A percentile compares a stretch with the other conserved stretches of the same genome.
These are phyloP conservation scores for Daldinia sp. DNA, from an alignment of 2,329 filamentous ascomycete genomes.

Conservation along the genomic window DNA sequence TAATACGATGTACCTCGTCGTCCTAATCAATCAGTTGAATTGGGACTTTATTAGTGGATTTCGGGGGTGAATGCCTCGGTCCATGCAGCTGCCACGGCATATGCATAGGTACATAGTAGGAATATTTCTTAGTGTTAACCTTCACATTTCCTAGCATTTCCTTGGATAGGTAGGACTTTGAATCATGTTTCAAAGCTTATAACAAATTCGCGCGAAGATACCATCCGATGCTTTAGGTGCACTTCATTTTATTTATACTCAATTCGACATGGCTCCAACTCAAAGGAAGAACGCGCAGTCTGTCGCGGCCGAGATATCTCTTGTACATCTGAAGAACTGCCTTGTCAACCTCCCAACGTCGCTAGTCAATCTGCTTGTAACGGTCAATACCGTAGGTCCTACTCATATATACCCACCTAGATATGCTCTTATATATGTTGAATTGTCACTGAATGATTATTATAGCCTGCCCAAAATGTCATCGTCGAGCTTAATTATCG, in stretches of 20 bases:
- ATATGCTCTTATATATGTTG: constrained; percentile 25
- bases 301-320: constrained; percentile 81
- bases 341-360: constrained; percentile 90
- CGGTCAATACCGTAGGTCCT: constrained; percentile 81
- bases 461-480: constrained; percentile 90
- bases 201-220: not conserved
- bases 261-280: constrained; percentile 46
- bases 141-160: too few species aligned
- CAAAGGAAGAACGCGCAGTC: constrained; percentile 65
- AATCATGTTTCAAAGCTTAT: constrained; percentile 7
- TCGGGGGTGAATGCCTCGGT: constrained; percentile 38
- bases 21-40: constrained; percentile 3
- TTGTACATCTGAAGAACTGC: constrained; percentile 91
- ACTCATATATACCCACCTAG: not conserved
- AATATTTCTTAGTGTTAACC: not conserved
- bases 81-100: constrained; percentile 29
- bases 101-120: constrained; percentile 13
- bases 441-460: constrained; percentile 6
- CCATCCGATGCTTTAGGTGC: not conserved
- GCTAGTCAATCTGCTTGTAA: constrained; percentile 84
- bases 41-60: constrained; percentile 6
- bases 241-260: not conserved
- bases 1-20: not conserved
- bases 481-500: constrained; percentile 89
- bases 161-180: too few species aligned